Conservation (phyloP, 2,329 filamentous ascomycete genomes). For the Aspergillus aculeatinus region DNA sequence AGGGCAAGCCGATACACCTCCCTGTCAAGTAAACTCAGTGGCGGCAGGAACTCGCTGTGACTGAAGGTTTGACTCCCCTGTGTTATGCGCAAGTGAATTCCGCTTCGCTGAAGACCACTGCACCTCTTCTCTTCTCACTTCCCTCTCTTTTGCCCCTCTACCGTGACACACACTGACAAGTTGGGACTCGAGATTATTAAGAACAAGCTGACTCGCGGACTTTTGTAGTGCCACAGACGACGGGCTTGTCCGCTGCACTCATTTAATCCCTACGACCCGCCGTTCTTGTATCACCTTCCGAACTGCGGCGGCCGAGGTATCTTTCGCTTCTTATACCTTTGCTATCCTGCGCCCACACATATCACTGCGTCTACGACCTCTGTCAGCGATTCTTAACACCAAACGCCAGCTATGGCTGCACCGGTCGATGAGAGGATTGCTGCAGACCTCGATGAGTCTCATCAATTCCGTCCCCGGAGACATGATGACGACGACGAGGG, state of each 20-base stretch:
- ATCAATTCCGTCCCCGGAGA: conserved; percentile 63
- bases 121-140: neutral
- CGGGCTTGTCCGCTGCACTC: conserved; percentile 28
- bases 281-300: conserved; percentile 7
- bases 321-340: neutral
- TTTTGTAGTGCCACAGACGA: conserved; percentile 19
- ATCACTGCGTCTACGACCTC: conserved; percentile 66
- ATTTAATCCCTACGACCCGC: conserved; percentile 15
- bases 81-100: neutral
- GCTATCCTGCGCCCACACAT: neutral
- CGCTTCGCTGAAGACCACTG: conserved; percentile 10
- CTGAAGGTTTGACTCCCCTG: conserved; percentile 4
- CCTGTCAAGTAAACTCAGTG: conserved; percentile 18
- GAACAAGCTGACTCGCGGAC: conserved; percentile 14
- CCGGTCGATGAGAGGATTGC: conserved; percentile 69
- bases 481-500: conserved; percentile 89
- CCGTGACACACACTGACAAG: conserved; percentile 29
- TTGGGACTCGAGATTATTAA: conserved; percentile 13
- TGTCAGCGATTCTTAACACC: conserved; percentile 78
- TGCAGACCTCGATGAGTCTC: conserved; percentile 74
- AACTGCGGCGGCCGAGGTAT: conserved; percentile 8
- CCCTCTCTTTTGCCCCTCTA: conserved; percentile 30
- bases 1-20: conserved; percentile 23
- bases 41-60: conserved; percentile 23
- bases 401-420: conserved; percentile 82